These are phyloP conservation scores for Teratosphaeria epicoccoides DNA, from an alignment of 2,329 filamentous ascomycete species.

Conservation along the genomic window DNA sequence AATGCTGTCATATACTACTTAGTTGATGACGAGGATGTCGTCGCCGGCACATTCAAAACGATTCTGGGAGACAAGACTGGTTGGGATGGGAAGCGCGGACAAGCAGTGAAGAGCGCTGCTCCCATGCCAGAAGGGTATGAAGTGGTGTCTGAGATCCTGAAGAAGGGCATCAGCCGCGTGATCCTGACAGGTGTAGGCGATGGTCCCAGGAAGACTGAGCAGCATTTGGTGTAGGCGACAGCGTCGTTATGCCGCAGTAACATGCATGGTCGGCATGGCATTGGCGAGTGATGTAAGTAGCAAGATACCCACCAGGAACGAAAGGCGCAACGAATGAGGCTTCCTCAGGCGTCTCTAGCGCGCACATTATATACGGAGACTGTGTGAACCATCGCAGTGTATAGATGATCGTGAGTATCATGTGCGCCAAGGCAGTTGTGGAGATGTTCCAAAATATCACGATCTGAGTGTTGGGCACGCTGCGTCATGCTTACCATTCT, in stretches of 20 bases:
- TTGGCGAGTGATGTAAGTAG: not conserved
- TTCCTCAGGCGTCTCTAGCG: too few species aligned
- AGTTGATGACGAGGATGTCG: conserved; percentile 59
- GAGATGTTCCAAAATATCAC: not conserved
- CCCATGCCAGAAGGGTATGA: conserved; percentile 52
- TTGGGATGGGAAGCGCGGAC: conserved; percentile 52
- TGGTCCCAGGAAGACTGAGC: conserved; percentile 69
- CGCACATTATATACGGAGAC: too few species aligned
- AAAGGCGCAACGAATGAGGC: not conserved
- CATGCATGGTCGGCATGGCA: not conserved
- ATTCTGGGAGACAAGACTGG: conserved; percentile 55
- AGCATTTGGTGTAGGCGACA: conserved; percentile 29
- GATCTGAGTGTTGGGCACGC: not conserved
- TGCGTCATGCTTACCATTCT: not conserved
- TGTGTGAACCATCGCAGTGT: too few species aligned
- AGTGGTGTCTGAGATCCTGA: conserved; percentile 47
- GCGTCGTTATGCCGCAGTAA: too few species aligned
- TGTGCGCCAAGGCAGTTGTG: not conserved
- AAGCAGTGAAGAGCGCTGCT: conserved; percentile 41
- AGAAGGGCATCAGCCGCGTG: conserved; percentile 72
- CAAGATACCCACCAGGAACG: not conserved
- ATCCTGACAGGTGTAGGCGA: conserved; percentile 89
- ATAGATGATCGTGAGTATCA: too few species aligned
- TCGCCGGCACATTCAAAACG: conserved; percentile 68
- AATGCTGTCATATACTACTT: conserved; percentile 96